A percentile compares a stretch with the other conserved stretches of the same genome.
Conservation (phyloP, 495 filamentous ascomycete genomes). For the Tuber magnatum region DNA sequence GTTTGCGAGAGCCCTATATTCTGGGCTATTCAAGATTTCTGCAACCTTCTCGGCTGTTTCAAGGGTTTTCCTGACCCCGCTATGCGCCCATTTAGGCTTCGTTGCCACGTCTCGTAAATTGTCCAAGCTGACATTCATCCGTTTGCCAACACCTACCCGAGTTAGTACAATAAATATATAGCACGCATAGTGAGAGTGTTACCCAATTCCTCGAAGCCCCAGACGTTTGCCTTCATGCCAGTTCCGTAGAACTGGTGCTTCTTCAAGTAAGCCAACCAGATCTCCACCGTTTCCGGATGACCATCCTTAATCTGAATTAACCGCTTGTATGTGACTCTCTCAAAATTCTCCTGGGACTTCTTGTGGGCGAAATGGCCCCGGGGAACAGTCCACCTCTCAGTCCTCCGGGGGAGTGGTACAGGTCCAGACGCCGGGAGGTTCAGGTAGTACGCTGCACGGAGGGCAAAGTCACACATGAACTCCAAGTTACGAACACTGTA, state of each 20-base stretch:
- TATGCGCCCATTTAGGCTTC: slow-evolving; percentile 56
- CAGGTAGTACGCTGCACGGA: slow-evolving; percentile 91
- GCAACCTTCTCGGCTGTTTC: slow-evolving; percentile 50
- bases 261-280: slow-evolving; percentile 84
- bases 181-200: slow-evolving; percentile 19
- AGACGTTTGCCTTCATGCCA: slow-evolving; percentile 98
- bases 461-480: slow-evolving; percentile 89
- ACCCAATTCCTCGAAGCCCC: slow-evolving; percentile 72
- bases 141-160: slow-evolving; percentile 55
- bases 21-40: slow-evolving; percentile 51
- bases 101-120: slow-evolving; percentile 53
- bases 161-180: not conserved
- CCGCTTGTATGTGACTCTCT: slow-evolving; percentile 76
- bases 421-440: slow-evolving; percentile 79
- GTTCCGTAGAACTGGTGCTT: slow-evolving; percentile 90
- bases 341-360: slow-evolving; percentile 96
- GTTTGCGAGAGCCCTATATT: slow-evolving; percentile 41
- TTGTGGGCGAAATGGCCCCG: slow-evolving; percentile 85
- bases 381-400: slow-evolving; percentile 90
- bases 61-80: slow-evolving; percentile 52
- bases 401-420: slow-evolving; percentile 76
- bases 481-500: slow-evolving; percentile 86
- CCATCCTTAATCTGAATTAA: slow-evolving; percentile 93
- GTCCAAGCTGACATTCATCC: slow-evolving; percentile 55
- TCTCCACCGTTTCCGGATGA: slow-evolving; percentile 73